Percentiles rank a stretch among this genome's conserved stretches.
These are phyloP conservation scores for Leccinum variicolor DNA, from an alignment of 768 basidiomycete species.

Conservation along the genomic window DNA sequence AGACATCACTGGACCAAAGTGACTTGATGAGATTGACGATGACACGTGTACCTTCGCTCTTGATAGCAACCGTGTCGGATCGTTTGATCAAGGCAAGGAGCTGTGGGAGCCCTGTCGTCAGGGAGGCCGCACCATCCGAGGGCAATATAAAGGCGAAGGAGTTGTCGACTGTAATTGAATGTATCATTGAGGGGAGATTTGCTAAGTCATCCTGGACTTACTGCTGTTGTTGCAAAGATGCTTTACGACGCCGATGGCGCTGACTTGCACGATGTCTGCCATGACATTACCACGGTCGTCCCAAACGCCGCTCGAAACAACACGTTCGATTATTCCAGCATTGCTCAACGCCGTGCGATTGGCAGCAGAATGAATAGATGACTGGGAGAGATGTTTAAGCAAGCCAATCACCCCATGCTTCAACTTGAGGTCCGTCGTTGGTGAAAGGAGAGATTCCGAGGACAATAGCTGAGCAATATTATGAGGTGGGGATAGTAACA, in stretches of 20 bases:
- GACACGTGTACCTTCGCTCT: conserved; percentile 88
- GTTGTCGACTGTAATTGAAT: conserved; percentile 38
- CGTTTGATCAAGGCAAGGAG: conserved; percentile 74
- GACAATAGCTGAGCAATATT: conserved; percentile 60
- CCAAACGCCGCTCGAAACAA: conserved; percentile 67
- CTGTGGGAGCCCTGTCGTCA: conserved; percentile 56
- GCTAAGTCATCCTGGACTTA: conserved; percentile 33
- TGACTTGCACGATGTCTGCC: conserved; percentile 83
- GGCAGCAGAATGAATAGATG: conserved; percentile 50
- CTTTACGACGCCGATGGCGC: conserved; percentile 85
- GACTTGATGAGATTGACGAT: conserved; percentile 84
- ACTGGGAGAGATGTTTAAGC: conserved; percentile 81
- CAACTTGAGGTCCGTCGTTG: conserved; percentile 67
- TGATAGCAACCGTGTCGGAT: conserved; percentile 76
- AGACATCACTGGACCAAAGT: conserved; percentile 57
- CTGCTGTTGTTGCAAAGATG: conserved; percentile 79
- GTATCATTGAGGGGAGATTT: conserved; percentile 27
- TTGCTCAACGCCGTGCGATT: conserved; percentile 61
- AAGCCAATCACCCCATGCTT: conserved; percentile 89
- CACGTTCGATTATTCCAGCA: conserved; percentile 58
- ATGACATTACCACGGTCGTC: conserved; percentile 69
- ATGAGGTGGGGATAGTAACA: conserved; percentile 64
- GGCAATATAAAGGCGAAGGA: conserved; percentile 51
- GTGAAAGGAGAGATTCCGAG: conserved; percentile 52
- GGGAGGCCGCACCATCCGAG: conserved; percentile 23